Conservation (phyloP, 345 rosid species). For the Salix udensis region DNA sequence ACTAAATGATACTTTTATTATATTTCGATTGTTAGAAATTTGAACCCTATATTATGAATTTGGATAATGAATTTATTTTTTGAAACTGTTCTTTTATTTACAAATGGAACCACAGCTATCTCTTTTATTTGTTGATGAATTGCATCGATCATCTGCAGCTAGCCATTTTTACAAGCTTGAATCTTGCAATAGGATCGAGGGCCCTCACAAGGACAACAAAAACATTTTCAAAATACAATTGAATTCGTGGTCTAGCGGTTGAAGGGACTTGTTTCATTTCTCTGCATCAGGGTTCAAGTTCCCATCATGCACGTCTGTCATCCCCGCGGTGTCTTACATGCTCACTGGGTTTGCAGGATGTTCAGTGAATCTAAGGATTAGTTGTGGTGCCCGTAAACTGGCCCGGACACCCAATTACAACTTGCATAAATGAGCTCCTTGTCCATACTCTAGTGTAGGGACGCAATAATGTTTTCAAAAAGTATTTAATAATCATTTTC, state of each 20-base stretch:
- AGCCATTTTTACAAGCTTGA: background rate
- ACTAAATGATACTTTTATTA: no score
- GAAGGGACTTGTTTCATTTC: rapidly evolving
- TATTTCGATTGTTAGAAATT: no score
- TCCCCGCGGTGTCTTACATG: no score
- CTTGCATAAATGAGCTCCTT: background rate
- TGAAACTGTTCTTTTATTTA: no score
- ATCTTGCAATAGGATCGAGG: background rate
- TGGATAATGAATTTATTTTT: no score
- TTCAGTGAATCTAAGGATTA: no score
- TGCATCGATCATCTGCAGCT: background rate
- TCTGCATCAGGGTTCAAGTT: no score
- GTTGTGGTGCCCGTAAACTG: no score
- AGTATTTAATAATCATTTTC: background rate
- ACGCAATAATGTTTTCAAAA: background rate
- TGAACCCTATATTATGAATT: no score
- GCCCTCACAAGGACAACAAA: background rate
- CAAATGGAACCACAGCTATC: background rate
- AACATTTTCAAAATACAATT: background rate
- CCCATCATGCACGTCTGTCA: no score
- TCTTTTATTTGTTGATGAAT: background rate
- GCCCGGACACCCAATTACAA: rapidly evolving
- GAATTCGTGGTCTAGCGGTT: no score
- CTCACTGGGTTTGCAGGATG: no score
- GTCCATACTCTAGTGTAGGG: background rate